Evolutionary conservation across 768 basidiomycete genomes (phyloP).

Genomic region (Panaeolus papilionaceus): DNA sequence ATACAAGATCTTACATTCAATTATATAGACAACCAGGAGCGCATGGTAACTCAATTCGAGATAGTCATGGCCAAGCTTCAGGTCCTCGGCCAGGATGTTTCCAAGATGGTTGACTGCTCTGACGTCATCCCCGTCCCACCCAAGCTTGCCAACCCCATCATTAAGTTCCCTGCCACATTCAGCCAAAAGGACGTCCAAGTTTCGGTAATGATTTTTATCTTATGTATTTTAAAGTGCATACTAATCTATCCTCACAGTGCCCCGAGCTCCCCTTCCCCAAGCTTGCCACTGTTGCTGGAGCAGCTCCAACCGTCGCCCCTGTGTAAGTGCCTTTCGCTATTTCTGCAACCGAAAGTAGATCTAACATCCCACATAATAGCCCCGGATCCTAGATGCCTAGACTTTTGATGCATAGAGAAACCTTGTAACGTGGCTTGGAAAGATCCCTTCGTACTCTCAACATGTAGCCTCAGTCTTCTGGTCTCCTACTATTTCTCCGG

Average conservation of each 20-base stretch:
- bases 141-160: neutral
- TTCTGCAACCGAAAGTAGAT: neutral
- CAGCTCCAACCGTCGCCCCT: neutral
- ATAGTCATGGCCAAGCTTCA: slow-evolving; percentile 42
- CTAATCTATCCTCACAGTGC: neutral
- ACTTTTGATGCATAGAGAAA: neutral
- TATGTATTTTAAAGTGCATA: neutral
- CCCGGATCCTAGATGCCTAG: neutral
- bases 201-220: neutral
- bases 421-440: neutral
- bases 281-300: neutral
- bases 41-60: slow-evolving; percentile 33
- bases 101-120: slow-evolving; percentile 43
- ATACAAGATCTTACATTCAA: slow-evolving; percentile 17
- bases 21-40: slow-evolving; percentile 10
- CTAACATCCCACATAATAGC: neutral
- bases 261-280: neutral
- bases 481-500: neutral
- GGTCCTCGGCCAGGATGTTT: slow-evolving; percentile 36
- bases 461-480: neutral
- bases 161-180: neutral
- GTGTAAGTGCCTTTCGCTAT: neutral
- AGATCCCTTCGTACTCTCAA: neutral
- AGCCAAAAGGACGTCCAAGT: slow-evolving; percentile 5
- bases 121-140: slow-evolving; percentile 29